Evolutionary conservation across 1,284 basidiomycete species (phyloP).

Genomic region (Boletellus sp.): DNA sequence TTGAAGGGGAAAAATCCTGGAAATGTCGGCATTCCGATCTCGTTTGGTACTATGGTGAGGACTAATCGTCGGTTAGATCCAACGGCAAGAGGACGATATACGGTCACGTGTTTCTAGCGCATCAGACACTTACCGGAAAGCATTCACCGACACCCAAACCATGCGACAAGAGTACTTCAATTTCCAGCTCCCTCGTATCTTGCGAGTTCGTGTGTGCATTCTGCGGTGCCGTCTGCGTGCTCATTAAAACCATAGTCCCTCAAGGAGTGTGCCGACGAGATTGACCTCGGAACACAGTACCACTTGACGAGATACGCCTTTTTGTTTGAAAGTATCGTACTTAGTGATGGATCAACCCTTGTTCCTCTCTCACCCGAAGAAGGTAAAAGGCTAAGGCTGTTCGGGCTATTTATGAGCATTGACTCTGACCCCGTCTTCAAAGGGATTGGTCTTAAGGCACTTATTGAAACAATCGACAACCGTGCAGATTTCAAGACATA

Average conservation of each 20-base stretch:
- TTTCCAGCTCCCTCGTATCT: conserved; percentile 89
- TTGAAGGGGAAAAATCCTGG: conserved; percentile 94
- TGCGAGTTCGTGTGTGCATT: conserved; percentile 63
- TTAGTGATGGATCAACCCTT: conserved; percentile 84
- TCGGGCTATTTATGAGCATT: conserved; percentile 4
- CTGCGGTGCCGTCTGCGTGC: conserved; percentile 1
- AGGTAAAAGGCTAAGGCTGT: conserved; percentile 30
- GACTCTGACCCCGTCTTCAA: conserved; percentile 12
- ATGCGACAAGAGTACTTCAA: conserved; percentile 97
- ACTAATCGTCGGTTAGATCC: conserved; percentile 53
- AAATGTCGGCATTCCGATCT: conserved; percentile 55
- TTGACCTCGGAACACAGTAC: conserved; percentile 96
- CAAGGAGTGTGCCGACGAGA: conserved; percentile 94
- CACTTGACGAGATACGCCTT: conserved; percentile 94
- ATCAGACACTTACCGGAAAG: conserved; percentile 88
- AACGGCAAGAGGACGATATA: conserved; percentile 93
- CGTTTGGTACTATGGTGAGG: neutral
- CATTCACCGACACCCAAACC: conserved; percentile 86
- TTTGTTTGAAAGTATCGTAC: conserved; percentile 85
- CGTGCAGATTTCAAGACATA: conserved; percentile 92
- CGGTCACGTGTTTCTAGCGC: conserved; percentile 79
- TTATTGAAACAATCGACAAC: conserved; percentile 92
- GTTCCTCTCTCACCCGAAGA: conserved; percentile 73
- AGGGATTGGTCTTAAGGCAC: conserved; percentile 79
- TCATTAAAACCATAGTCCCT: conserved; percentile 58